Evolutionary conservation across 257 asterid genomes (phyloP), one percentile per base, ranked within the genome.

Genomic region (Solanum pinnatisectum): DNA sequence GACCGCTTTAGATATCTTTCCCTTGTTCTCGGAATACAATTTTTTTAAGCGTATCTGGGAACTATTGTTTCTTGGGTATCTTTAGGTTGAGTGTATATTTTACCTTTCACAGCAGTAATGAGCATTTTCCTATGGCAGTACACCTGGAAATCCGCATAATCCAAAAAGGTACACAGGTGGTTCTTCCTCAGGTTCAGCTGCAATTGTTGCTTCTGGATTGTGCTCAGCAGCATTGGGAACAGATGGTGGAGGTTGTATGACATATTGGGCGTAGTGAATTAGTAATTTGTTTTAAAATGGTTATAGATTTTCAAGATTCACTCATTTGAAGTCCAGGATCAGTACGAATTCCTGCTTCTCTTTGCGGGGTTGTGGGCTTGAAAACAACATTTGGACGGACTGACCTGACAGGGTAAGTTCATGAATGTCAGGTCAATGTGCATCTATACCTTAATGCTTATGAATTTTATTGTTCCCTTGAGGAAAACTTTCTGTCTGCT

Each of bases 221-320:
- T 96, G 98, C 91, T 92, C 98, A 78, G 99, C 99, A 82, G 99
- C 99, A 88, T 90, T 97, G 59, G 99, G 99, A 91, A 95, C 99
- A 86, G 99, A 97, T 92, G 99, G 98, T 49, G 99, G 99, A 97
- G 99, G 99, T 97, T 93, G 94, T 91, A 90, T 89, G 83, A 85
- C 87, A 74, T 60, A 67, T 78, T 84, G 60, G 91, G 60, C 0
- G 72, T 76, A 86, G 87, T 91, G 88, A 88, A 88, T 77, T 59
- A 32, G 27, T 81, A 46, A 2, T 30, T 44, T 81, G 18, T 81
- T 81, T 18, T 46, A 2, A 81, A 81, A 46, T 46, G 14, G 39
- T 81, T 81, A 25, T 46, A 27, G 85, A 27, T 81, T 81, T 44
- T 81, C 40, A 81, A 18, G 40, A 11, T 81, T 81, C 56, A 30